Evolutionary conservation across 169 alveolate genomes (phyloP), one percentile per base, ranked within the genome.

Genomic region (Eimeria necatrix): DNA sequence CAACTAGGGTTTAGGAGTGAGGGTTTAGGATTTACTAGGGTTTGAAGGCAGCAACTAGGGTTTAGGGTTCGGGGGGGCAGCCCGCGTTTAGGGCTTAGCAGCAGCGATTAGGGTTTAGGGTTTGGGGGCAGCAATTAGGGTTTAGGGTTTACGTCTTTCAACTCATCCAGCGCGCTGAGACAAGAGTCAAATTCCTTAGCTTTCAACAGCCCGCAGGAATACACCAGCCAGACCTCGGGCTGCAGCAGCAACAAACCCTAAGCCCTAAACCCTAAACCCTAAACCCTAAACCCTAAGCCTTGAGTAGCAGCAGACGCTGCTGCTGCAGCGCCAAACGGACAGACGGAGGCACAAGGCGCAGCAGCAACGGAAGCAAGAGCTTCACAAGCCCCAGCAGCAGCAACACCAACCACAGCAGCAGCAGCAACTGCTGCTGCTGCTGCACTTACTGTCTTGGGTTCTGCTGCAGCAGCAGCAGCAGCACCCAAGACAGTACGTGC

Each of bases 141-240:
- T 59, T 70, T 74, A 14, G n/a, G 20, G 52, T 49, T 88, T 52
- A 88, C 94, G 61, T 88, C 59, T 52, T 49, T 59, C 41, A 88
- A 76, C 16, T 71, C 86, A 26, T 70, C 87, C 22, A 88, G 52
- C 60, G 73, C 41, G 56, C 46, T 32, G 14, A 52, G 70, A 14
- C 71, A 49, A 4, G 53, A 12, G 59, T 20, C 89, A 32, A 89
- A 89, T 7, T 52, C 84, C n/a, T 88, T 22, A 7, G 64, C 49
- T 26, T 73, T 73, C 60, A 32, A 89, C 10, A 89, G 85, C 4
- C 48, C 94, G 64, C 94, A 89, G 22, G 76, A 24, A 7, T 73
- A 16, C 24, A 89, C 84, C 61, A 89, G 61, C 94, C 94, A 89
- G 20, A 60, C 51, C 60, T 89, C 76, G 20, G 80, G 88, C 94